Conservation (phyloP, 2,329 filamentous ascomycete species). For the Zalaria obscura region DNA sequence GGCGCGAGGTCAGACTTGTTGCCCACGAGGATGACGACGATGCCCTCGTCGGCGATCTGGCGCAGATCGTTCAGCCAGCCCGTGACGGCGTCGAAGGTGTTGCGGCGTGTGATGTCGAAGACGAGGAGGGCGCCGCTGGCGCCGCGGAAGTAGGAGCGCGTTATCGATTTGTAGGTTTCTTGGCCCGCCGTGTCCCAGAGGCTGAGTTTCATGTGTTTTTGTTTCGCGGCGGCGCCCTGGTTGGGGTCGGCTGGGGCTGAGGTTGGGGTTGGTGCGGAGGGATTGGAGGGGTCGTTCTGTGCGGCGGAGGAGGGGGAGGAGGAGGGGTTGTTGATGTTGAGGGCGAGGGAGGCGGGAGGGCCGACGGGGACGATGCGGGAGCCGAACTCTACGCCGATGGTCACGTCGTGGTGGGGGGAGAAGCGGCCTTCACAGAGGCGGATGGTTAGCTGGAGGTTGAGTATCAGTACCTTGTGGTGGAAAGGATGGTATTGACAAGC, state of each 20-base stretch:
- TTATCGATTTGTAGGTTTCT: conserved; percentile 95
- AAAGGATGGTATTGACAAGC: background rate
- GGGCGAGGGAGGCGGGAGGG: conserved; percentile 53
- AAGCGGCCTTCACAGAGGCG: conserved; percentile 95
- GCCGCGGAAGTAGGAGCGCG: conserved; percentile 83
- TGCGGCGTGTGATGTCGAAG: conserved; percentile 79
- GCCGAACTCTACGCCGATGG: conserved; percentile 92
- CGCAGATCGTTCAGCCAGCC: conserved; percentile 90
- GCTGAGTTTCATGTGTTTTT: conserved; percentile 82
- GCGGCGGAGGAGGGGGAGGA: conserved; percentile 7
- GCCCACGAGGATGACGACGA: conserved; percentile 85
- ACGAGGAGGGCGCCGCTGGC: conserved; percentile 68
- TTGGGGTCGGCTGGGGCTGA: too few species aligned
- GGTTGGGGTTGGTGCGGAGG: conserved; percentile 22
- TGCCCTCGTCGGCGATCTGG: conserved; percentile 89
- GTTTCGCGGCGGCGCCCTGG: too few species aligned
- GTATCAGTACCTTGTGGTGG: conserved; percentile 8
- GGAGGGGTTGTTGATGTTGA: conserved; percentile 39
- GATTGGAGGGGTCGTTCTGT: conserved; percentile 11
- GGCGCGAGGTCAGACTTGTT: conserved; percentile 79
- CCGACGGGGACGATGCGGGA: conserved; percentile 85
- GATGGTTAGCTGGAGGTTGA: conserved; percentile 54
- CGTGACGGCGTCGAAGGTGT: conserved; percentile 77
- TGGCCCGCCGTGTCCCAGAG: conserved; percentile 95
- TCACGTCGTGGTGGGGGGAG: conserved; percentile 87